phyloP scores from a whole-genome alignment of 1,284 basidiomycete genomes.

The Rugosomyces carneus region DNA sequence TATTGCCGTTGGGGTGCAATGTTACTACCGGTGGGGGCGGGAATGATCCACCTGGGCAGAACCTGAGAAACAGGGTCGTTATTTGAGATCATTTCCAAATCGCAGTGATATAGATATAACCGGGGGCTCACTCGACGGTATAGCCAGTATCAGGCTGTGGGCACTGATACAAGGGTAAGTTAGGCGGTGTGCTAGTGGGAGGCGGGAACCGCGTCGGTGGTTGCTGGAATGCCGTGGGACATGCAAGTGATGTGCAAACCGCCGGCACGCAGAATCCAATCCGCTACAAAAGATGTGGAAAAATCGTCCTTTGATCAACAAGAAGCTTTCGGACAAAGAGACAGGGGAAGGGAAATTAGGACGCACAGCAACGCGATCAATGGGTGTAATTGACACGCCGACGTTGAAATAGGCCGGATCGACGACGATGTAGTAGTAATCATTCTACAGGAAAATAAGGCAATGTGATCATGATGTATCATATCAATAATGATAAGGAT shows the following conservation, averaged over 20 bases:
- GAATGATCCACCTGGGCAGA: conserved; percentile 11
- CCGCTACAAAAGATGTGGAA: background rate
- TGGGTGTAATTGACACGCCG: conserved; percentile 21
- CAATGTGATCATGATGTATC: too few relatives aligned
- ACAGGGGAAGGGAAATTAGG: background rate
- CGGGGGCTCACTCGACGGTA: conserved; percentile 13
- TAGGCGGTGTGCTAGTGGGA: conserved; percentile 6
- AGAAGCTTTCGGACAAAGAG: background rate
- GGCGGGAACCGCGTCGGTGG: conserved; percentile 14
- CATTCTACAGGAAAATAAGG: conserved; percentile 16
- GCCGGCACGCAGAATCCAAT: conserved; percentile 12
- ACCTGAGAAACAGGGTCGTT: background rate
- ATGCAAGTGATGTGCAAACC: conserved; percentile 8
- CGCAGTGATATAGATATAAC: background rate
- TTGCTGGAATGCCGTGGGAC: conserved; percentile 9
- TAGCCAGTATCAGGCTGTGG: conserved; percentile 8
- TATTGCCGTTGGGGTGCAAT: conserved; percentile 19
- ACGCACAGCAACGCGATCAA: conserved; percentile 15
- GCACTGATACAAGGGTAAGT: conserved; percentile 9
- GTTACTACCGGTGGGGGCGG: conserved; percentile 4
- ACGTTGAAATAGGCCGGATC: conserved; percentile 23
- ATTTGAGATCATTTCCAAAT: too few relatives aligned
- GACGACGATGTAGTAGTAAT: conserved; percentile 25
- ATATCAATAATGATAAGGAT: conserved; percentile 13
- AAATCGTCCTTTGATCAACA: too few relatives aligned